Percentiles rank a stretch among this genome's conserved stretches.
Conservation (phyloP, 441 rosid species). For the Melianthus villosus region DNA sequence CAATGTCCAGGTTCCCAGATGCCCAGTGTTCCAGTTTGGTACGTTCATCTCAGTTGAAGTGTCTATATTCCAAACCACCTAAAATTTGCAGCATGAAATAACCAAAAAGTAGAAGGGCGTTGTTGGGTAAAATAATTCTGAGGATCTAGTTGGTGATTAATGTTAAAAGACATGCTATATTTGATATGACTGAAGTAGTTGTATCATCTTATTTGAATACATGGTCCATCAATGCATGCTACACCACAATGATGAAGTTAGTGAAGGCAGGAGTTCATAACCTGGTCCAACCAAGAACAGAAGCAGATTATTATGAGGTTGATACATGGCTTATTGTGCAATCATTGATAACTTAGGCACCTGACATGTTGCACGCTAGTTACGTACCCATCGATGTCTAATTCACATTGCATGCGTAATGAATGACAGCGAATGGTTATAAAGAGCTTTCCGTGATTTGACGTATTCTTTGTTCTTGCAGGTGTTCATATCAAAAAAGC, state of each 20-base stretch:
- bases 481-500: conserved; percentile 48
- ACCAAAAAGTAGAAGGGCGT: too few species aligned
- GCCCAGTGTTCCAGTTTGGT: conserved; percentile 36
- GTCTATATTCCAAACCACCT: neutral
- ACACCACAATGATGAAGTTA: too few species aligned
- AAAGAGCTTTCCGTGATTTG: neutral
- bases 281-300: too few species aligned
- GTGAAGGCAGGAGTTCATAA: too few species aligned
- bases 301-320: too few species aligned
- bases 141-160: neutral
- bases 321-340: too few species aligned
- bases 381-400: too few species aligned
- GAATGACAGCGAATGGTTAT: neutral
- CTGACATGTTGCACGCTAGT: too few species aligned
- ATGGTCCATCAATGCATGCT: too few species aligned
- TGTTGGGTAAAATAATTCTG: neutral
- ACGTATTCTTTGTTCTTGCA: conserved; percentile 16
- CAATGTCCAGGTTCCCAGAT: conserved; percentile 25
- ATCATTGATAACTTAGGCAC: too few species aligned
- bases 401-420: neutral
- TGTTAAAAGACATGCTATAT: neutral
- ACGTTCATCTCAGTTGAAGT: conserved; percentile 17
- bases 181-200: too few species aligned
- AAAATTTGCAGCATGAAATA: neutral
- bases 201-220: too few species aligned